Percentiles rank a stretch among this genome's conserved stretches.
Evolutionary conservation across 2,329 filamentous ascomycete genomes (phyloP).

Genomic region (Aspergillus hiratsukae): DNA sequence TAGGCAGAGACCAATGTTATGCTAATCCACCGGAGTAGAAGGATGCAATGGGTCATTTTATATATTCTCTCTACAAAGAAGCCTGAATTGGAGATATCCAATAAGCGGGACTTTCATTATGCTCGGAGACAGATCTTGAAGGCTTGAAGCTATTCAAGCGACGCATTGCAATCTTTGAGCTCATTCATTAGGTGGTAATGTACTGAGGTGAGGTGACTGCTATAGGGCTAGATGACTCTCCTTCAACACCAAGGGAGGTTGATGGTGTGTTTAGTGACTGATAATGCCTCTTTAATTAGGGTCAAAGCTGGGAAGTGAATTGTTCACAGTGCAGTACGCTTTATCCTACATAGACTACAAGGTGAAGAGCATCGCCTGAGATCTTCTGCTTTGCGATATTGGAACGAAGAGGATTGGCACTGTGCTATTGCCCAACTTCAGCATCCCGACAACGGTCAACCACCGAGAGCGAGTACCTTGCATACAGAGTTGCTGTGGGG

Average conservation of each 20-base stretch:
- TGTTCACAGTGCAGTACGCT: not conserved
- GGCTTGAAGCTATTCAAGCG: not conserved
- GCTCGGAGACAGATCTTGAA: not conserved
- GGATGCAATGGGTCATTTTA: not conserved
- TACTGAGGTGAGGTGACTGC: not conserved
- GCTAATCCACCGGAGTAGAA: not conserved
- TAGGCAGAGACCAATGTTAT: not conserved
- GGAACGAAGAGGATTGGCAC: not conserved
- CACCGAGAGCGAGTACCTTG: not conserved
- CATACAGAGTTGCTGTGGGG: not conserved
- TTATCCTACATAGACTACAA: not conserved
- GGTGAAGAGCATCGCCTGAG: not conserved
- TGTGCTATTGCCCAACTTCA: not conserved
- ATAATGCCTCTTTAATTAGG: not conserved
- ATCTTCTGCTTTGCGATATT: not conserved
- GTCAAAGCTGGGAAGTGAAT: not conserved
- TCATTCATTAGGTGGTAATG: not conserved
- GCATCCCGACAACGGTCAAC: not conserved
- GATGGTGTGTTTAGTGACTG: not conserved
- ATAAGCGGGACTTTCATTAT: not conserved
- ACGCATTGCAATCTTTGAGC: not conserved
- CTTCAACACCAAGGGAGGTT: not conserved
- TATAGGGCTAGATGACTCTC: not conserved
- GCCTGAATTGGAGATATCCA: not conserved
- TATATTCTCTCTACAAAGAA: not conserved